Percentiles rank a stretch among this genome's conserved stretches.
Evolutionary conservation across 441 rosid species (phyloP).

Genomic region (Flueggea neowawraea): DNA sequence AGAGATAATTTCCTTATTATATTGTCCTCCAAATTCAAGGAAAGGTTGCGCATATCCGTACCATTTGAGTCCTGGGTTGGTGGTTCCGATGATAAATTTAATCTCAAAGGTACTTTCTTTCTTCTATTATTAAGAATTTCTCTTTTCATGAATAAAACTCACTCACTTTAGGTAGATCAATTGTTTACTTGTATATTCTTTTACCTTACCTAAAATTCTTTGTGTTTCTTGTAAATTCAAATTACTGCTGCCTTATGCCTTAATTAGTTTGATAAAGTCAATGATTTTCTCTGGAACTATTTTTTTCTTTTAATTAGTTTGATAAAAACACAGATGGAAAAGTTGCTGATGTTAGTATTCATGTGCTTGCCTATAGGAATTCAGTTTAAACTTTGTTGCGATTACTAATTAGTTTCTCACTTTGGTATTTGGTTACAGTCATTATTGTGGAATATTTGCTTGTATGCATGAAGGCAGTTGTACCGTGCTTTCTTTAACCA

Average conservation of each 20-base stretch:
- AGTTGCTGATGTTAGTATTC: conserved; percentile 64
- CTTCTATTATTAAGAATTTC: neutral
- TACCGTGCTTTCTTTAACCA: too few relatives aligned
- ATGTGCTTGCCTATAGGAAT: neutral
- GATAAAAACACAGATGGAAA: conserved; percentile 62
- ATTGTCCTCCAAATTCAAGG: conserved; percentile 64
- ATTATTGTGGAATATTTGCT: too few relatives aligned
- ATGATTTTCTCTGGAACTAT: conserved; percentile 13
- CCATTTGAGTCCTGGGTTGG: conserved; percentile 58
- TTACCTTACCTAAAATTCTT: too few relatives aligned
- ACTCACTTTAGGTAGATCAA: neutral
- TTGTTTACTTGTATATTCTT: too few relatives aligned
- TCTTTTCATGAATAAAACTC: conserved; percentile 1
- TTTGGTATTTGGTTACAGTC: too few relatives aligned
- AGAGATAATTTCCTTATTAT: conserved; percentile 46
- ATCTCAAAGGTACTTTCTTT: conserved; percentile 56
- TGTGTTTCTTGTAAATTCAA: too few relatives aligned
- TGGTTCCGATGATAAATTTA: conserved; percentile 36
- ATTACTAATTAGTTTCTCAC: neutral
- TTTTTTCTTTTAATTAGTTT: neutral
- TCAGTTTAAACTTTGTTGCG: neutral
- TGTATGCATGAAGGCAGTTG: too few relatives aligned
- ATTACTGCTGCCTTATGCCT: neutral
- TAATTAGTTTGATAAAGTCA: neutral
- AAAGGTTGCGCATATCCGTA: conserved; percentile 43